A percentile compares a stretch with the other conserved stretches of the same genome.
These are phyloP conservation scores for Annona cherimola DNA, from an alignment of 164 flowering plant species.

Conservation along the genomic window DNA sequence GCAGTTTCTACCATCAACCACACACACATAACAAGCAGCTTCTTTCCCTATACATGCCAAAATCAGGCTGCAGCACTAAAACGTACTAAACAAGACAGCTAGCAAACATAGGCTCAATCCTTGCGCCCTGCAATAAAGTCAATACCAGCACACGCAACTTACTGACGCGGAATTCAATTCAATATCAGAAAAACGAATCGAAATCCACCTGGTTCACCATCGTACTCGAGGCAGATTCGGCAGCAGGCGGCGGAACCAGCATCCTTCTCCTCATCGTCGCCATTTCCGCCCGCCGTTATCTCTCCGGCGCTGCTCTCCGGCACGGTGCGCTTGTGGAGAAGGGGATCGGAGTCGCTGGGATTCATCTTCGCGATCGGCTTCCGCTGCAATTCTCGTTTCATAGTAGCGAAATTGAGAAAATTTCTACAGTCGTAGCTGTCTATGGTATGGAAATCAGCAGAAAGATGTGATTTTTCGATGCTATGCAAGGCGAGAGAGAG, in stretches of 20 bases:
- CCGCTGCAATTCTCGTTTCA: constrained; percentile 52
- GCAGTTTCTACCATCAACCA: neutral
- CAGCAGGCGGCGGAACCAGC: constrained; percentile 57
- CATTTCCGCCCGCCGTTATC: constrained; percentile 17
- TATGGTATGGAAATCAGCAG: neutral
- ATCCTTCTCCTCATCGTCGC: constrained; percentile 44
- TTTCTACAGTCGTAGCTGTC: neutral
- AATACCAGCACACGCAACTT: too few species aligned
- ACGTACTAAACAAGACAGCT: neutral
- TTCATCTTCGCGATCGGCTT: constrained; percentile 24
- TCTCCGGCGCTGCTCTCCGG: constrained; percentile 29
- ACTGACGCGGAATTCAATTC: neutral
- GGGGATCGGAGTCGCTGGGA: constrained; percentile 55
- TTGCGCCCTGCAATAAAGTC: too few species aligned
- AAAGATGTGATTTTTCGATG: neutral
- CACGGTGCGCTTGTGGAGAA: constrained; percentile 31
- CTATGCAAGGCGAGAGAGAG: too few species aligned
- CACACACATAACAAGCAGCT: neutral
- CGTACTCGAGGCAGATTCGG: constrained; percentile 85
- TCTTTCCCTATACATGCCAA: neutral
- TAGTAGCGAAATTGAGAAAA: constrained; percentile 3
- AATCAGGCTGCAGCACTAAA: neutral
- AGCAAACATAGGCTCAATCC: neutral
- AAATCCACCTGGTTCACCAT: constrained; percentile 54
- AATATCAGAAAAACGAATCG: neutral